Evolutionary conservation across 352 stramenopile genomes (phyloP).

Genomic region (Globisporangium acanthophoron): DNA sequence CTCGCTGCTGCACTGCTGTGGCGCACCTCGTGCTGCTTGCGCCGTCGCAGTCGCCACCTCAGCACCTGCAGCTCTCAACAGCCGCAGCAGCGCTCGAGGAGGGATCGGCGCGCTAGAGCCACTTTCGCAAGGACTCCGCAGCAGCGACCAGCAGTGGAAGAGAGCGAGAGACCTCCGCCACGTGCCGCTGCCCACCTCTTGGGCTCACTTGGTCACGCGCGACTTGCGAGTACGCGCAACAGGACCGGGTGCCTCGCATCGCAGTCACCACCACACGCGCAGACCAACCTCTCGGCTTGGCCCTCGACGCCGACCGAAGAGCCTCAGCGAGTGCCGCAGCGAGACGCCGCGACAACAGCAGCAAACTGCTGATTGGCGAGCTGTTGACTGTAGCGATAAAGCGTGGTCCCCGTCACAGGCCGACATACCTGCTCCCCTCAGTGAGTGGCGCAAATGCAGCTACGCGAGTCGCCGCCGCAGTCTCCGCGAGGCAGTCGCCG

Average conservation of each 20-base stretch:
- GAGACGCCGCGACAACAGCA: no score
- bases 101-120: not conserved
- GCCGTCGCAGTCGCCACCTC: not conserved
- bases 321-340: no score
- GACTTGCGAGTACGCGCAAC: not conserved
- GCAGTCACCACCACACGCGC: no score
- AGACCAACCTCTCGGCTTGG: no score
- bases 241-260: not conserved
- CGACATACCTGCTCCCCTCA: no score
- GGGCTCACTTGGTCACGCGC: not conserved
- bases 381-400: no score
- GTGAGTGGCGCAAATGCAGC: not conserved
- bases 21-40: not conserved
- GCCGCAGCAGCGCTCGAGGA: not conserved
- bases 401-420: no score
- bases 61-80: no score
- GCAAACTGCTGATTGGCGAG: no score
- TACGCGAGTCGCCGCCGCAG: not conserved
- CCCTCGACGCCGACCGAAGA: no score
- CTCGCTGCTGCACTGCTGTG: no score
- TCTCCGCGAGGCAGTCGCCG: not conserved
- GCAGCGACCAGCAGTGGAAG: not conserved
- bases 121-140: not conserved
- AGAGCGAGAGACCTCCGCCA: not conserved
- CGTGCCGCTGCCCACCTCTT: no score